Evolutionary conservation across 2,329 filamentous ascomycete genomes (phyloP), one percentile per base, ranked within the genome.

Genomic region (Colletotrichum graminicola): DNA sequence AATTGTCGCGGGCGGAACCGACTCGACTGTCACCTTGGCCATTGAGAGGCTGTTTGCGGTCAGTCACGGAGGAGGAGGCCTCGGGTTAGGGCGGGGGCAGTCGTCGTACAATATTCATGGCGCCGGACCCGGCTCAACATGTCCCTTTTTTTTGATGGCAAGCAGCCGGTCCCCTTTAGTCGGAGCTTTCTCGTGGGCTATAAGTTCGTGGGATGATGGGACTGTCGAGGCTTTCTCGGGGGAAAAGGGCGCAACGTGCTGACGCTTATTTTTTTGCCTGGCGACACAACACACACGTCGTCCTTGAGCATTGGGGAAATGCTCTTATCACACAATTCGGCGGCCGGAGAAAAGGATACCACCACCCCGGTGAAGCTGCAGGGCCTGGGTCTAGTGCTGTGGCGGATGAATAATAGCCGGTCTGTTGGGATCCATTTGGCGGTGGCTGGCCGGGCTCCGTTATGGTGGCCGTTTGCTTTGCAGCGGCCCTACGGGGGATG

Each of bases 1-100:
- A 77, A 75, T 82, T 82, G 63, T 83, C 79, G 52, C 84, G 82
- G 41, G 80, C 79, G 55, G 83, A 85, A 41, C 84, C 84, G 54
- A 85, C 76, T 63, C 84, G 79, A 10, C 78, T 78, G 74, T 87
- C 85, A 51, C 76, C 71, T 16, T 70, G 67, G 71, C 74, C 73
- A 56, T 41, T 47, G 64, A 68, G 49, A 26, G 66, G 34, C 66
- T 72, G 45, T 6, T 49, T 52, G 10, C 59, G 45, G 54, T 72
- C 41, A 72, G 60, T 51, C 14, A 47, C 21, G 65, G 14, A 18
- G 36, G 14, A 18, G 36, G 52, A 59, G 52, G 59, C 39, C 49
- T 54, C 61, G 32, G 43, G n/a, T 43, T 36, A 11, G 34, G 1
- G 8, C 11, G 39, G 1, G 5, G 16, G 39, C 14, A 41, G 1